Evolutionary conservation across 2,329 filamentous ascomycete genomes (phyloP).

Genomic region (Chrysosporium queenslandicum): DNA sequence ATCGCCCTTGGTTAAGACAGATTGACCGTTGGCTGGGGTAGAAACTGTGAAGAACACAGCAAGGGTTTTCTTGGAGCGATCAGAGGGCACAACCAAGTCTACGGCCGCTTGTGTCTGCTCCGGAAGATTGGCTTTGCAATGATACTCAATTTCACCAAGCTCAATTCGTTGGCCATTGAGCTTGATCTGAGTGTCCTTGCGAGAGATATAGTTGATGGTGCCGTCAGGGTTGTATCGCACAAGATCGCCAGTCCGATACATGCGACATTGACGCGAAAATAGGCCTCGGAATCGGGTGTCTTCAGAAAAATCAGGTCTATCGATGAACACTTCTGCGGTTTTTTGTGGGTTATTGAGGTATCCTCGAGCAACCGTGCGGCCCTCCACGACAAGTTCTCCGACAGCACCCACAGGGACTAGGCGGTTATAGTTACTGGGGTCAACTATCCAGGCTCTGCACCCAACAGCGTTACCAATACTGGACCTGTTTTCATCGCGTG

Average conservation of each 20-base stretch:
- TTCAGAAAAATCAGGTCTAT: slow-evolving; percentile 31
- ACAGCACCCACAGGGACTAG: slow-evolving; percentile 44
- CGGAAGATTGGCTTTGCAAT: slow-evolving; percentile 14
- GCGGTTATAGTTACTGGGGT: slow-evolving; percentile 29
- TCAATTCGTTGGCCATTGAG: slow-evolving; percentile 26
- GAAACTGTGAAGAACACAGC: slow-evolving; percentile 14
- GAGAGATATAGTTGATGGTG: slow-evolving; percentile 19
- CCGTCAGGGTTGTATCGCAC: slow-evolving; percentile 20
- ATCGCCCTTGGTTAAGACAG: slow-evolving; percentile 9
- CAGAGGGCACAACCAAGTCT: slow-evolving; percentile 15
- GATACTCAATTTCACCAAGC: slow-evolving; percentile 24
- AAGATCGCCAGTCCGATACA: slow-evolving; percentile 24
- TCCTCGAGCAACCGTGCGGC: slow-evolving; percentile 46
- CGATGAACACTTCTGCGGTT: slow-evolving; percentile 47
- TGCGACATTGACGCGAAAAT: slow-evolving; percentile 16
- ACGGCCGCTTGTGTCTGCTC: slow-evolving; percentile 14
- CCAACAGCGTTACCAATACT: slow-evolving; percentile 30
- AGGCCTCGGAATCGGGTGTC: slow-evolving; percentile 11
- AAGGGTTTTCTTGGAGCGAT: slow-evolving; percentile 15
- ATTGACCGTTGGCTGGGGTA: not conserved
- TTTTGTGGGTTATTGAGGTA: slow-evolving; percentile 48
- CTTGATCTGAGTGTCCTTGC: slow-evolving; percentile 57
- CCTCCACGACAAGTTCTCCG: slow-evolving; percentile 22
- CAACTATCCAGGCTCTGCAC: slow-evolving; percentile 33
- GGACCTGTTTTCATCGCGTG: slow-evolving; percentile 22